These are phyloP conservation scores for Madurella fahalii DNA, from an alignment of 2,329 filamentous ascomycete genomes.

Conservation along the genomic window DNA sequence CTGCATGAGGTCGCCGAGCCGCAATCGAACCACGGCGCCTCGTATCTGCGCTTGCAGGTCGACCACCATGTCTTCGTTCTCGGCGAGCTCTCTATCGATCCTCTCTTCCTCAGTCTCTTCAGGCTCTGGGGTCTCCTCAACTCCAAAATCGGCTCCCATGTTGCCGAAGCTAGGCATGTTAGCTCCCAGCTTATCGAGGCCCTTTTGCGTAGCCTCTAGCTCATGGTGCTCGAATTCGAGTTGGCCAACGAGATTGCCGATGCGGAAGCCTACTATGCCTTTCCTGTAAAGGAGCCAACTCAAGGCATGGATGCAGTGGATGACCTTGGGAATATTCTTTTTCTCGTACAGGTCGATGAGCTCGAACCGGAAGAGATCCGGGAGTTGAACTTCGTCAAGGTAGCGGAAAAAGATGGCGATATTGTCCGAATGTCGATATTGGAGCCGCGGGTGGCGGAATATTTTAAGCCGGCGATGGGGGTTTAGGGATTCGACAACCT, in stretches of 20 bases:
- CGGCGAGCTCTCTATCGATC: conserved; percentile 73
- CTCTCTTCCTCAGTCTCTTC: conserved; percentile 89
- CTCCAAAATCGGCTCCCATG: conserved; percentile 93
- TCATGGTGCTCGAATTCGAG: conserved; percentile 98
- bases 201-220: conserved; percentile 93
- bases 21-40: conserved; percentile 73
- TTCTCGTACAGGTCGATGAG: conserved; percentile 98
- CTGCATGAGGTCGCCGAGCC: conserved; percentile 80
- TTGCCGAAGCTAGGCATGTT: conserved; percentile 98
- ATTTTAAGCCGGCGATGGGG: conserved; percentile 74
- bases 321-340: conserved; percentile 99
- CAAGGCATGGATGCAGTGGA: conserved; percentile 95
- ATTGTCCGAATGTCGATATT: conserved; percentile 96
- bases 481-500: conserved; percentile 85
- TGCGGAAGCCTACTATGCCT: conserved; percentile 90
- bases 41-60: conserved; percentile 86
- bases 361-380: conserved; percentile 95
- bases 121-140: conserved; percentile 64
- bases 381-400: conserved; percentile 83
- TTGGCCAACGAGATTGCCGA: conserved; percentile 93
- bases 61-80: conserved; percentile 66
- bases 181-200: conserved; percentile 88
- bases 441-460: conserved; percentile 78
- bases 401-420: conserved; percentile 96
- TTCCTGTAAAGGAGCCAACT: conserved; percentile 97